These are phyloP conservation scores for Psilocybe subaeruginosa DNA, from an alignment of 768 basidiomycete genomes.

Conservation along the genomic window DNA sequence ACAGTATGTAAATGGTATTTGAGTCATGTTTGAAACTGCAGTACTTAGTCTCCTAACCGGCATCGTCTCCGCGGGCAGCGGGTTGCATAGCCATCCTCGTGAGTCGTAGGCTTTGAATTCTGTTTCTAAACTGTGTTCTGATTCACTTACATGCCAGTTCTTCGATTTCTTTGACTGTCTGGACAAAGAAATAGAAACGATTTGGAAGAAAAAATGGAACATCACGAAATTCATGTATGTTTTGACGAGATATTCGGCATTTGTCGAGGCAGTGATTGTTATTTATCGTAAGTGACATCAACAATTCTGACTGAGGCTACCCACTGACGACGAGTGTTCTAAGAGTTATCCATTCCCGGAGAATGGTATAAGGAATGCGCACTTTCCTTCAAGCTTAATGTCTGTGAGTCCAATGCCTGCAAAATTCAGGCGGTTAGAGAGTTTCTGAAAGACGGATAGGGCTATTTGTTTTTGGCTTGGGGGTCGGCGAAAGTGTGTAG, in stretches of 20 bases:
- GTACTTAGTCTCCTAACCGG: too few species aligned
- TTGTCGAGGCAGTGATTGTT: constrained; percentile 2
- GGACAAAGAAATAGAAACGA: constrained; percentile 1
- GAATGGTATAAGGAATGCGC: constrained; percentile 9
- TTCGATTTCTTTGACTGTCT: constrained; percentile 6
- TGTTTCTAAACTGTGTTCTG: neutral
- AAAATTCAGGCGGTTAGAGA: too few species aligned
- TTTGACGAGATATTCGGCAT: constrained; percentile 8
- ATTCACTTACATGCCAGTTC: neutral
- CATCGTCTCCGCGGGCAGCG: neutral
- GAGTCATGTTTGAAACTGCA: neutral
- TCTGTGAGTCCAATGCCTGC: constrained; percentile 1
- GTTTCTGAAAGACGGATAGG: neutral
- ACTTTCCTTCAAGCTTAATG: constrained; percentile 14
- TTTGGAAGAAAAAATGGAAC: constrained; percentile 10
- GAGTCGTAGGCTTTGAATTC: neutral
- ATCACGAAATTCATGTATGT: constrained; percentile 13
- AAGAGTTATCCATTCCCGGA: constrained; percentile 12
- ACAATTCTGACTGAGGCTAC: neutral
- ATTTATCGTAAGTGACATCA: constrained; percentile 4
- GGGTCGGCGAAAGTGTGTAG: constrained; percentile 19
- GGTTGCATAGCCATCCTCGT: constrained; percentile 5
- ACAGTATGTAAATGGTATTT: constrained; percentile 8
- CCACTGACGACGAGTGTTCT: neutral
- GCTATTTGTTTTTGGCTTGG: constrained; percentile 14